Percentiles rank a stretch among this genome's conserved stretches.
phyloP scores from a whole-genome alignment of 163 green algal species.

The Chlorella variabilis region DNA sequence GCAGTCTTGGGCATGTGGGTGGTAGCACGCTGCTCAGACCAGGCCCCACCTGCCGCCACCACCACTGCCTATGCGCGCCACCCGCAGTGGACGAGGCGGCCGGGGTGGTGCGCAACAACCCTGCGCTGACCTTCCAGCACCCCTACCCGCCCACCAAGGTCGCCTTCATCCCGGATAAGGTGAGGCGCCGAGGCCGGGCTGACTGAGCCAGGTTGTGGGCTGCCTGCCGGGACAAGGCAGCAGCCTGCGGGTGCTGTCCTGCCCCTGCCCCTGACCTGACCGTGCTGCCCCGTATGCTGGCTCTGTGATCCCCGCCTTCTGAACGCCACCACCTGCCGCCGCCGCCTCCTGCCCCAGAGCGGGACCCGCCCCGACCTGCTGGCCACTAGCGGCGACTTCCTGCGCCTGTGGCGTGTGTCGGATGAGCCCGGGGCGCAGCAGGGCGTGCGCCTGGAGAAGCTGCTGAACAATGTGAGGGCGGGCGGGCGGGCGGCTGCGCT shows the following conservation, averaged over 20 bases:
- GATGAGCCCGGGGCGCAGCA: conserved; percentile 41
- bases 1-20: too few relatives aligned
- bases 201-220: conserved; percentile 4
- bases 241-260: too few relatives aligned
- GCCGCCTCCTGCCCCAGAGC: too few relatives aligned
- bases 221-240: too few relatives aligned
- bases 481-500: too few relatives aligned
- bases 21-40: too few relatives aligned
- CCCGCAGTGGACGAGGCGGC: conserved; percentile 87
- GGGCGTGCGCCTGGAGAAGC: conserved; percentile 70
- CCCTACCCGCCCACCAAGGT: conserved; percentile 97
- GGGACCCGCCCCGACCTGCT: conserved; percentile 84
- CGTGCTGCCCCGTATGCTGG: too few relatives aligned
- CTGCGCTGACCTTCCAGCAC: conserved; percentile 79
- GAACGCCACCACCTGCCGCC: too few relatives aligned
- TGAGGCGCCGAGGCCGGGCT: background rate
- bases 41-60: too few relatives aligned
- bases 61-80: too few relatives aligned
- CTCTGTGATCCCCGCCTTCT: too few relatives aligned
- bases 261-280: too few relatives aligned
- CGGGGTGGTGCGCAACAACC: conserved; percentile 71
- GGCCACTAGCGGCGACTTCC: conserved; percentile 90
- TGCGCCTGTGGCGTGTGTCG: conserved; percentile 86
- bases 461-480: conserved; percentile 80
- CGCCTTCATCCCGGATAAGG: conserved; percentile 89